Percentiles rank a stretch among this genome's conserved stretches.
Conservation (phyloP, 2,329 filamentous ascomycete genomes). For the Exophiala sp. region DNA sequence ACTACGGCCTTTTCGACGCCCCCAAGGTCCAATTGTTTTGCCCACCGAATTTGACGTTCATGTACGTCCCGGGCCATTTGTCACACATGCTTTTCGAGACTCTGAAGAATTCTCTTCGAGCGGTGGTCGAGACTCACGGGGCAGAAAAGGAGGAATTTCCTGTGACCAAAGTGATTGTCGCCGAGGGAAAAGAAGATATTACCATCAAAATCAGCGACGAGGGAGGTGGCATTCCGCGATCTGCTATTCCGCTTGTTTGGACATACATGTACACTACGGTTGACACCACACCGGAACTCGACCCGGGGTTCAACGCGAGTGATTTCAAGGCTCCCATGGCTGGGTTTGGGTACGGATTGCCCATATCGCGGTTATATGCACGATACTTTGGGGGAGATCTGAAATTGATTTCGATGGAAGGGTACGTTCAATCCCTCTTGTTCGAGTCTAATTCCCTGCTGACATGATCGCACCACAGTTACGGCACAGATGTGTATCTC, state of each 20-base stretch:
- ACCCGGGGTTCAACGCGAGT: conserved; percentile 97
- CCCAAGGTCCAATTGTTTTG: conserved; percentile 96
- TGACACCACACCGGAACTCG: conserved; percentile 86
- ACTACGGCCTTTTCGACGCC: conserved; percentile 94
- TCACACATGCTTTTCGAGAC: conserved; percentile 99
- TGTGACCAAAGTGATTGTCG: conserved; percentile 93
- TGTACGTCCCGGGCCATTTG: conserved; percentile 98
- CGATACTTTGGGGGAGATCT: conserved; percentile 96
- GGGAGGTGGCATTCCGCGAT: conserved; percentile 88
- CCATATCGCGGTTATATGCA: conserved; percentile 89
- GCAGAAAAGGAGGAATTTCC: conserved; percentile 95
- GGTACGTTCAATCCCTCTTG: conserved; percentile 52
- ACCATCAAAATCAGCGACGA: conserved; percentile 98
- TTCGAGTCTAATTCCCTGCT: conserved; percentile 6
- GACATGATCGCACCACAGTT: conserved; percentile 49
- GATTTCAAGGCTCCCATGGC: conserved; percentile 99
- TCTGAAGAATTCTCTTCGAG: conserved; percentile 93
- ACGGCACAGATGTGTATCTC: conserved; percentile 96
- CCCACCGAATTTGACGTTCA: conserved; percentile 90
- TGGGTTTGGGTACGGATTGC: conserved; percentile 94
- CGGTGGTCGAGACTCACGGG: conserved; percentile 91
- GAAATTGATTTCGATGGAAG: conserved; percentile 98
- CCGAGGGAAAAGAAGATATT: conserved; percentile 96
- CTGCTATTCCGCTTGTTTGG: conserved; percentile 95
- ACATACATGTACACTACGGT: conserved; percentile 99